Conservation (phyloP, 129 eudicot species). For the Solidago caesia region DNA sequence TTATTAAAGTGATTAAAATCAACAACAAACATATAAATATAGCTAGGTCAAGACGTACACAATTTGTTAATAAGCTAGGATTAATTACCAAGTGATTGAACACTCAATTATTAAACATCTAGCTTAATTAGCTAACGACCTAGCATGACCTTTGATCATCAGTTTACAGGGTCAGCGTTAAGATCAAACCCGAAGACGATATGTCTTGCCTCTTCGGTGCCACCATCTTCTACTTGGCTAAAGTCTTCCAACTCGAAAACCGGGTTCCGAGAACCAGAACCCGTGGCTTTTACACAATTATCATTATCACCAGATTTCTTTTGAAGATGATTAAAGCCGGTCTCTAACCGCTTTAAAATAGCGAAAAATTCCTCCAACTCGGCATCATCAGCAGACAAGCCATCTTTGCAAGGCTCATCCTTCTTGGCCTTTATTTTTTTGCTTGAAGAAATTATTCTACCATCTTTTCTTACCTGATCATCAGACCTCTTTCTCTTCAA, state of each 20-base stretch:
- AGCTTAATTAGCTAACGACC: too few species aligned
- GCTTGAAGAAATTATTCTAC: not conserved
- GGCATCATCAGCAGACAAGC: conserved; percentile 24
- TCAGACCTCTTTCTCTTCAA: conserved; percentile 25
- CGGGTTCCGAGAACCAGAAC: conserved; percentile 7
- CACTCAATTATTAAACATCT: too few species aligned
- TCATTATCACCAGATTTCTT: conserved; percentile 5
- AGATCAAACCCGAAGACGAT: conserved; percentile 21
- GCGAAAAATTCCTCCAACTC: conserved; percentile 28
- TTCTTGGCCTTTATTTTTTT: conserved; percentile 16
- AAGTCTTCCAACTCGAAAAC: conserved; percentile 34
- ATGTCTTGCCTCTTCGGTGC: not conserved
- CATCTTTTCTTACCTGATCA: conserved; percentile 19
- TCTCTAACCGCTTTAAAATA: conserved; percentile 20
- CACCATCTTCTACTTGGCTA: conserved; percentile 1
- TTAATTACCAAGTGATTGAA: too few species aligned
- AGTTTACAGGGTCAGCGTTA: conserved; percentile 23
- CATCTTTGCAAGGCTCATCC: conserved; percentile 6
- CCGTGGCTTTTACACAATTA: not conserved
- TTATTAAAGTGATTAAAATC: too few species aligned
- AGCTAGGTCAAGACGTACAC: too few species aligned
- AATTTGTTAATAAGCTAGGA: too few species aligned
- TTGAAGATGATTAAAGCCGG: conserved; percentile 7
- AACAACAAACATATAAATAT: too few species aligned
- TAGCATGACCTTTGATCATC: not conserved